Percentiles rank a stretch among this genome's conserved stretches.
Conservation (phyloP, 768 basidiomycete genomes). For the Dendrothele bispora region DNA sequence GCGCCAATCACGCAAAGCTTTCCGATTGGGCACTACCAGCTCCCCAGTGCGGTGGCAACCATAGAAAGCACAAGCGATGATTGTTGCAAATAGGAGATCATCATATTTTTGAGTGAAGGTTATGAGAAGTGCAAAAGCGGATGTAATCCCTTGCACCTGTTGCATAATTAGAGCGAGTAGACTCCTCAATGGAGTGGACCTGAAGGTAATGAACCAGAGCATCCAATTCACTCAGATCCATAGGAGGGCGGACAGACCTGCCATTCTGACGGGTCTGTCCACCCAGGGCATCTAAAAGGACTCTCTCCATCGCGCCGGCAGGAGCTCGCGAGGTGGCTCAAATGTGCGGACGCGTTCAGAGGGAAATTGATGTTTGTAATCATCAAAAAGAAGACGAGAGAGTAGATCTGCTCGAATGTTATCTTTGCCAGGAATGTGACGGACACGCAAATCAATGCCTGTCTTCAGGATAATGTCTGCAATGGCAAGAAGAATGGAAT, state of each 20-base stretch:
- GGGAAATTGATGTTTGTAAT: no score
- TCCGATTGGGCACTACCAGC: conserved; percentile 15
- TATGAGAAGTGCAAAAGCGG: conserved; percentile 13
- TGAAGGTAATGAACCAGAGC: conserved; percentile 14
- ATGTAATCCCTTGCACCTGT: conserved; percentile 21
- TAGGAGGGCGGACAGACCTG: conserved; percentile 6
- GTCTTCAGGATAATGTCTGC: no score
- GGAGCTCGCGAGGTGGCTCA: conserved; percentile 14
- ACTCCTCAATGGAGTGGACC: conserved; percentile 19
- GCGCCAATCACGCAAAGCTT: conserved; percentile 18
- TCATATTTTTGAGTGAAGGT: conserved; percentile 19
- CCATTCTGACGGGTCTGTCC: background rate
- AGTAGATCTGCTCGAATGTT: no score
- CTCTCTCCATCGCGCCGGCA: conserved; percentile 17
- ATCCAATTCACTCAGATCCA: conserved; percentile 17
- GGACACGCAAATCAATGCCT: no score
- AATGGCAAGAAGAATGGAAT: no score
- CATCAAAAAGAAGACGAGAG: no score
- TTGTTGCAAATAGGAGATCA: conserved; percentile 20
- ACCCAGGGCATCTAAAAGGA: conserved; percentile 17
- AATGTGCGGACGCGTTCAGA: conserved; percentile 18
- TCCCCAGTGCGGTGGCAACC: conserved; percentile 26
- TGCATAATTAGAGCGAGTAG: conserved; percentile 12
- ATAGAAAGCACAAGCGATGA: conserved; percentile 26
- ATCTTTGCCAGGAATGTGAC: no score